Evolutionary conservation across 306 rosid genomes (phyloP).

Genomic region (Mucuna pruriens): DNA sequence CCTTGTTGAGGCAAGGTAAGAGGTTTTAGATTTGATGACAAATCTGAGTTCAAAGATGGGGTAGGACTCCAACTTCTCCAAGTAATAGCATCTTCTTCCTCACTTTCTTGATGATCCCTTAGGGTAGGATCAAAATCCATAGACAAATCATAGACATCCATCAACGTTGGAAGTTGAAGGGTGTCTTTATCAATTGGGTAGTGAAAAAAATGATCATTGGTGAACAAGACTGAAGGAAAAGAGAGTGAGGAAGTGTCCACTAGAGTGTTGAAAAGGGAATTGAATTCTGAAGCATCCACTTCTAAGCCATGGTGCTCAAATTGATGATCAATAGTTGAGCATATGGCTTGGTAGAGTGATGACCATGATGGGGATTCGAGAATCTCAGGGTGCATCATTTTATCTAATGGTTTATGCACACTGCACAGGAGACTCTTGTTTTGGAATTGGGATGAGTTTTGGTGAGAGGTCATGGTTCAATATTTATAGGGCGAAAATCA

Average conservation of each 20-base stretch:
- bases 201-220: neutral
- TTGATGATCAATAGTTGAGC: conserved; percentile 35
- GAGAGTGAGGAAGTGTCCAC: conserved; percentile 1
- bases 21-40: conserved; percentile 37
- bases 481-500: conserved; percentile 4
- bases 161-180: conserved; percentile 34
- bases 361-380: conserved; percentile 43
- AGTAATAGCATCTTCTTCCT: conserved; percentile 26
- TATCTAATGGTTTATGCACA: neutral
- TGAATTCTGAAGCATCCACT: conserved; percentile 34
- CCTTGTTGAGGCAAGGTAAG: conserved; percentile 45
- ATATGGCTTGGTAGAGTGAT: conserved; percentile 11
- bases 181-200: conserved; percentile 21
- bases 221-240: conserved; percentile 28
- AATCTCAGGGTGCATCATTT: conserved; percentile 46
- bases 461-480: neutral
- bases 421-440: neutral
- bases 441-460: neutral
- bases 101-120: conserved; percentile 7
- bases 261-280: conserved; percentile 9
- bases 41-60: conserved; percentile 45
- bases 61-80: conserved; percentile 57
- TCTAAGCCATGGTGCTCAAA: conserved; percentile 10
- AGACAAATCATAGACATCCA: conserved; percentile 34
- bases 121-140: conserved; percentile 38